phyloP scores from a whole-genome alignment of 2,329 filamentous ascomycete species.

The Fusarium sp. region DNA sequence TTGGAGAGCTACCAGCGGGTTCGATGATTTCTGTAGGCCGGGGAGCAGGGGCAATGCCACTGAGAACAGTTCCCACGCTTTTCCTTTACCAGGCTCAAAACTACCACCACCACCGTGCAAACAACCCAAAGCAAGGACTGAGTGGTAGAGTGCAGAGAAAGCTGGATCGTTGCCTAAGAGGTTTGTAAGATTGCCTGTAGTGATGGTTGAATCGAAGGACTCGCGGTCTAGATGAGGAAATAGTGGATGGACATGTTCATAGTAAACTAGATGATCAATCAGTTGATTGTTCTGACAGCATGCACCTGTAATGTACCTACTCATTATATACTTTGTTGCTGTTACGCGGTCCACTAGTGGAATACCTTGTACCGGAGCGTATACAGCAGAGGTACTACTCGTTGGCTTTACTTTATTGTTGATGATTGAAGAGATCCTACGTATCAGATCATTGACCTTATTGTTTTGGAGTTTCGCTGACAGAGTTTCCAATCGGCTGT shows the following conservation, averaged over 20 bases:
- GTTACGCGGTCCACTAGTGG: conserved; percentile 2
- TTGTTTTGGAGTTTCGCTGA: conserved; percentile 40
- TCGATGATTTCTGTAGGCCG: conserved; percentile 9
- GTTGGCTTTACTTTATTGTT: conserved; percentile 36
- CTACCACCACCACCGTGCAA: conserved; percentile 33
- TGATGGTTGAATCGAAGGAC: conserved; percentile 22
- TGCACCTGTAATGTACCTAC: background rate
- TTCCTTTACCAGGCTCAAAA: conserved; percentile 44
- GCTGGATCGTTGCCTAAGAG: conserved; percentile 15
- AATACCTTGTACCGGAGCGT: background rate
- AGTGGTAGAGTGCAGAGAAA: conserved; percentile 41
- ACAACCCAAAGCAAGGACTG: conserved; percentile 40
- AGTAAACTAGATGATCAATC: conserved; percentile 27
- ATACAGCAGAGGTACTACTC: conserved; percentile 23
- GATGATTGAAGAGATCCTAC: conserved; percentile 37
- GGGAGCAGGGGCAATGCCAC: conserved; percentile 31
- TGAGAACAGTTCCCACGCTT: conserved; percentile 40
- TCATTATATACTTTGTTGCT: conserved; percentile 26
- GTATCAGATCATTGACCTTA: conserved; percentile 41
- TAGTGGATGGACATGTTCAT: conserved; percentile 40
- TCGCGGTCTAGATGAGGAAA: conserved; percentile 37
- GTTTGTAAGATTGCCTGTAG: background rate
- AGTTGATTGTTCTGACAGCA: background rate
- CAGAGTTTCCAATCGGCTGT: conserved; percentile 38
- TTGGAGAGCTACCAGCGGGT: conserved; percentile 35